Conservation (phyloP, 495 filamentous ascomycete genomes). For the Massariosphaeria phaeospora region DNA sequence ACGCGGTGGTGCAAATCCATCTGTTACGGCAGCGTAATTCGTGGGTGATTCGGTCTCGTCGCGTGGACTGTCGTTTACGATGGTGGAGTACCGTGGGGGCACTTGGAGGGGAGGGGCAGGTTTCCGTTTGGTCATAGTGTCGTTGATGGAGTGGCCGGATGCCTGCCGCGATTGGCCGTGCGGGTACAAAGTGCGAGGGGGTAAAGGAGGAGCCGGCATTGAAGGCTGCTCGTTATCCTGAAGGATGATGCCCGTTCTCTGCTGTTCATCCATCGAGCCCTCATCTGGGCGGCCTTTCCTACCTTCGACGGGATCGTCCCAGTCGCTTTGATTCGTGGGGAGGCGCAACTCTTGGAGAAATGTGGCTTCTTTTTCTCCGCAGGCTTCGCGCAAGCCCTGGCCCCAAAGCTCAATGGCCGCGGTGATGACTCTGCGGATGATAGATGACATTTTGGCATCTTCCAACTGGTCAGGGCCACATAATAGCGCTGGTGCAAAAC, state of each 20-base stretch:
- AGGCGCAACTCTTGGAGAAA: constrained; percentile 35
- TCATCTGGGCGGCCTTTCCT: constrained; percentile 2
- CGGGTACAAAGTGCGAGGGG: constrained; percentile 25
- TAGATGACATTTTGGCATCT: constrained; percentile 46
- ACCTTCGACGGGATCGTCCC: constrained; percentile 42
- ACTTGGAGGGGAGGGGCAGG: constrained; percentile 35
- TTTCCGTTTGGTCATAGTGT: constrained; percentile 32
- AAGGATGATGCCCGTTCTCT: constrained; percentile 36
- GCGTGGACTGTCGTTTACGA: constrained; percentile 18
- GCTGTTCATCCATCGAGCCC: constrained; percentile 19
- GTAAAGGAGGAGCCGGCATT: constrained; percentile 35
- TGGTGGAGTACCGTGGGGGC: constrained; percentile 38
- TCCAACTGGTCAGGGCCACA: constrained; percentile 44
- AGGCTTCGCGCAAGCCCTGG: constrained; percentile 34
- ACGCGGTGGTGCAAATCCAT: constrained; percentile 36
- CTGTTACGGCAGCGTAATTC: constrained; percentile 33
- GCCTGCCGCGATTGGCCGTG: constrained; percentile 7
- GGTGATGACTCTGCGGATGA: constrained; percentile 43
- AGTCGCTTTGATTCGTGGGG: constrained; percentile 35
- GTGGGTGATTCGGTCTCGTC: constrained; percentile 35
- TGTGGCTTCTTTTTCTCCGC: constrained; percentile 22
- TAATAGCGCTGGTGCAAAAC: constrained; percentile 46
- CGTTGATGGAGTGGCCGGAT: constrained; percentile 11
- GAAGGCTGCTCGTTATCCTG: constrained; percentile 34
- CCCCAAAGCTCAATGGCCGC: constrained; percentile 42